These are phyloP conservation scores for Ascochyta rabiei DNA, from an alignment of 2,329 filamentous ascomycete genomes.

Conservation along the genomic window DNA sequence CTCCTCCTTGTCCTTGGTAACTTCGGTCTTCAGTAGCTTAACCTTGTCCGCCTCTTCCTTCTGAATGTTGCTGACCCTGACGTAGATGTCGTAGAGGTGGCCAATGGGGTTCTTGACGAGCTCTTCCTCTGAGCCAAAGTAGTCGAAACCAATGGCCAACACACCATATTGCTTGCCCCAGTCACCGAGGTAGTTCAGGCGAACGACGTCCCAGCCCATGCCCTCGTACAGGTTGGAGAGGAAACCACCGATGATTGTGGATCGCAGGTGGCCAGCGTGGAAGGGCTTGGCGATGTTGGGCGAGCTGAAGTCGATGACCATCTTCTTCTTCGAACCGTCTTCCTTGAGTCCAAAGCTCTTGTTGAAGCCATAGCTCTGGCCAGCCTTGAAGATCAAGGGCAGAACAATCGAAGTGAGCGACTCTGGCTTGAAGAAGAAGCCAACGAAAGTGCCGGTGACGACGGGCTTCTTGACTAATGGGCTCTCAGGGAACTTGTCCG, in stretches of 20 bases:
- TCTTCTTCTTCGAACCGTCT: slow-evolving; percentile 69
- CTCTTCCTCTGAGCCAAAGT: slow-evolving; percentile 75
- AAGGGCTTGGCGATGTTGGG: slow-evolving; percentile 88
- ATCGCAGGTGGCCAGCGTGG: slow-evolving; percentile 75
- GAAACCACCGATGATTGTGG: slow-evolving; percentile 78
- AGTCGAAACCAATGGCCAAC: slow-evolving; percentile 74
- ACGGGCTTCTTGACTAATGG: slow-evolving; percentile 74
- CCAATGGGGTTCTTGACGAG: slow-evolving; percentile 77
- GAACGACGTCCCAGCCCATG: slow-evolving; percentile 72
- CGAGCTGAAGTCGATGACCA: slow-evolving; percentile 81
- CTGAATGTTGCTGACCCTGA: slow-evolving; percentile 71
- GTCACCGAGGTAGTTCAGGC: slow-evolving; percentile 78
- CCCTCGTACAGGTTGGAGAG: slow-evolving; percentile 71
- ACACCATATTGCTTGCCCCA: slow-evolving; percentile 79
- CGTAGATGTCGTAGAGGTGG: slow-evolving; percentile 82
- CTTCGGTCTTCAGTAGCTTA: slow-evolving; percentile 59
- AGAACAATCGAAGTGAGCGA: slow-evolving; percentile 70
- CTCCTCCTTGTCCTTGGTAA: slow-evolving; percentile 46
- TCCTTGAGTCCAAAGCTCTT: slow-evolving; percentile 60
- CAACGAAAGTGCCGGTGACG: slow-evolving; percentile 71
- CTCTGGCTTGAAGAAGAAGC: slow-evolving; percentile 79
- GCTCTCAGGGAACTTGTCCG: slow-evolving; percentile 71
- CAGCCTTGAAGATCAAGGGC: slow-evolving; percentile 70
- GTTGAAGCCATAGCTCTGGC: slow-evolving; percentile 68
- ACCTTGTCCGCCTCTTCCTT: slow-evolving; percentile 69